These are phyloP conservation scores for Capsicum rhomboideum DNA, from an alignment of 257 asterid genomes.

Conservation along the genomic window DNA sequence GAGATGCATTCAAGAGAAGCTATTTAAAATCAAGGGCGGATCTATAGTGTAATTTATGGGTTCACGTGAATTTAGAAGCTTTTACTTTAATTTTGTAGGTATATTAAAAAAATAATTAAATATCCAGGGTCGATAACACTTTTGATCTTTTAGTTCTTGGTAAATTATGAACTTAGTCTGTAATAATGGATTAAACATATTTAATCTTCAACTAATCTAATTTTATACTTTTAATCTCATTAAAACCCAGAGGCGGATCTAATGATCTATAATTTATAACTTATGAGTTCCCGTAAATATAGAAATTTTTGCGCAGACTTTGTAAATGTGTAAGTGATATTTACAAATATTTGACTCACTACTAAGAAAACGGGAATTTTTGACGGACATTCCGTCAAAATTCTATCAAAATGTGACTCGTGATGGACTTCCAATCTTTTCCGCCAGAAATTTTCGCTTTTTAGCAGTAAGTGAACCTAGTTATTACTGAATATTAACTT, in stretches of 20 bases:
- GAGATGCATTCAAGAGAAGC: constrained; percentile 5
- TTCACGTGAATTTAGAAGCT: background rate
- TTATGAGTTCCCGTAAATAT: too few species aligned
- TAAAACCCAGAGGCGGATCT: too few species aligned
- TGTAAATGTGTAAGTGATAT: too few species aligned
- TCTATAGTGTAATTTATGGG: background rate
- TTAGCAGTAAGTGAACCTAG: background rate
- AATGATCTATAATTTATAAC: too few species aligned
- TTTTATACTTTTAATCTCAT: too few species aligned
- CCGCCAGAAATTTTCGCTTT: background rate
- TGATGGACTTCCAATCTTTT: background rate
- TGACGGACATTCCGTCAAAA: rapidly evolving
- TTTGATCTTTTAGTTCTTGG: too few species aligned
- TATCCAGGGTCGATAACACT: too few species aligned
- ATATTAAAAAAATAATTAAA: too few species aligned
- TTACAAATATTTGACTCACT: background rate
- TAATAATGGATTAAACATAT: too few species aligned
- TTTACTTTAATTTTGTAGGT: background rate
- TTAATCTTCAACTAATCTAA: too few species aligned
- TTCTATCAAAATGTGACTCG: background rate
- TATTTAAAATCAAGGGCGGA: background rate
- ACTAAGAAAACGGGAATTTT: background rate
- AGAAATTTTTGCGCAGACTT: too few species aligned
- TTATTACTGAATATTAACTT: background rate
- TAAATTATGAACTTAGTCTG: too few species aligned